Base-by-base conservation (phyloP, 768 basidiomycete genomes). In the Hypholoma sublateritium region DNA sequence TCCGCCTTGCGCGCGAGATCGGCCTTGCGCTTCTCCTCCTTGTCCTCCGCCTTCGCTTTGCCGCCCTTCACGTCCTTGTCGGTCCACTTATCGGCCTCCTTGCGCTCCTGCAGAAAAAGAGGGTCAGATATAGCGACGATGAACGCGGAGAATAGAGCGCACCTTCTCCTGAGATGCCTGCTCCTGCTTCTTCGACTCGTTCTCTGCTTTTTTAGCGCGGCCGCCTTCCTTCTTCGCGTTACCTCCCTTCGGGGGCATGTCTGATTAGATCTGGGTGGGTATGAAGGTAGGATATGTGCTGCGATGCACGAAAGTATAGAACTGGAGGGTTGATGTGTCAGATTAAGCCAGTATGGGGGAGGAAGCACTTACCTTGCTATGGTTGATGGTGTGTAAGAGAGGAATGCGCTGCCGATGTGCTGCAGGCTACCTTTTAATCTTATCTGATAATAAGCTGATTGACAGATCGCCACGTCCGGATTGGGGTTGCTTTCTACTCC, bases 221-320 rank as follows among this genome's bases (percentile, higher is more conserved):
- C 95, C 94, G 42, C 84, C 74, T 72, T 96, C 95, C 70, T 96
- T 96, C 86, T 96, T 97, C 56, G 91, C 79, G 78, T 94, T 96
- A 63, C 81, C 85, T 59, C 87, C 90, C 72, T 92, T 93, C 1
- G 95, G 94, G 47, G 95, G 73, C 95, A 95, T 95, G 24, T 50
- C 19, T 44, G 54, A 53, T 43, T 19, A 41, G 47, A 42, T 39
- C 22, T 22, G 32, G 35, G 39, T 55, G 25, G 22, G 35, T 2
- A 36, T 19, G 13, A 19, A 11, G 48, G 48, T 13, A 28, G n/a
- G 12, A 16, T 28, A 12, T 24, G 46, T 22, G 22, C 13, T 47
- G 46, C 11, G 22, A 22, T 25, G 21, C 22, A 47, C 11, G 14
- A n/a, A 14, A 16, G 44, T 2, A 19, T 2, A 6, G 24, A 19